Percentiles rank a stretch among this genome's conserved stretches.
These are phyloP conservation scores for Tremellales sp. DNA, from an alignment of 1,284 basidiomycete genomes.

Conservation along the genomic window DNA sequence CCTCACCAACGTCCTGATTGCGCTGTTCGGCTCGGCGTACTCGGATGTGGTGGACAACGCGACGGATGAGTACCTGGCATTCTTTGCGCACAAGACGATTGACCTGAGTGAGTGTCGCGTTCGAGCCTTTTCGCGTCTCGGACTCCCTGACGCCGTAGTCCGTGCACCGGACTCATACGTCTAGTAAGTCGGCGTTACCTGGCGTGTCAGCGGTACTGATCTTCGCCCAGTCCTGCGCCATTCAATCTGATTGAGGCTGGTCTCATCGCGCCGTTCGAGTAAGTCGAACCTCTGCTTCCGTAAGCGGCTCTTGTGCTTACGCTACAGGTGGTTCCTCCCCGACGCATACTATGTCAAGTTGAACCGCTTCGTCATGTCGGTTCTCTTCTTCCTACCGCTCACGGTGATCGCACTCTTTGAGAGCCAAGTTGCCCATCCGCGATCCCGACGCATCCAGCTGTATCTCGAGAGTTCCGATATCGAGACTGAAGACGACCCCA, in stretches of 20 bases:
- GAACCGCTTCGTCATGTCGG: slow-evolving; percentile 71
- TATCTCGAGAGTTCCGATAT: slow-evolving; percentile 58
- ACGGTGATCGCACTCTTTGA: slow-evolving; percentile 71
- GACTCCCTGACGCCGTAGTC: slow-evolving; percentile 22
- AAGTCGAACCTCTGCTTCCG: slow-evolving; percentile 56
- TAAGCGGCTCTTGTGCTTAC: slow-evolving; percentile 33
- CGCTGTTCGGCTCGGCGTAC: slow-evolving; percentile 86
- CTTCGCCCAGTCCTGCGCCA: slow-evolving; percentile 43
- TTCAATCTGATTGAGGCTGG: slow-evolving; percentile 82
- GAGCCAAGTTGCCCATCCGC: slow-evolving; percentile 56
- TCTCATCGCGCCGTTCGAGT: slow-evolving; percentile 81
- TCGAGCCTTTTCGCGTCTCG: not conserved
- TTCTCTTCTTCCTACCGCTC: slow-evolving; percentile 76
- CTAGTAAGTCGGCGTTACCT: slow-evolving; percentile 38
- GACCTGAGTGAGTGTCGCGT: slow-evolving; percentile 52
- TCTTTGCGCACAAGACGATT: slow-evolving; percentile 83
- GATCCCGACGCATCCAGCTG: slow-evolving; percentile 55
- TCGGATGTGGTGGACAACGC: slow-evolving; percentile 60
- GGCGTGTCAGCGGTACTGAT: no score
- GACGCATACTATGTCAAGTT: slow-evolving; percentile 51
- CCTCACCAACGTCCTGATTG: slow-evolving; percentile 90
- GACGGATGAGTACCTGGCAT: slow-evolving; percentile 59
- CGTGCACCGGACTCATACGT: slow-evolving; percentile 67
- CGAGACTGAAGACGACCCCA: slow-evolving; percentile 63
- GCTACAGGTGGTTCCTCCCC: slow-evolving; percentile 29